Evolutionary conservation across 176 grass and related monocot genomes (phyloP), one percentile per base, ranked within the genome.

Genomic region (Otatea glauca): DNA sequence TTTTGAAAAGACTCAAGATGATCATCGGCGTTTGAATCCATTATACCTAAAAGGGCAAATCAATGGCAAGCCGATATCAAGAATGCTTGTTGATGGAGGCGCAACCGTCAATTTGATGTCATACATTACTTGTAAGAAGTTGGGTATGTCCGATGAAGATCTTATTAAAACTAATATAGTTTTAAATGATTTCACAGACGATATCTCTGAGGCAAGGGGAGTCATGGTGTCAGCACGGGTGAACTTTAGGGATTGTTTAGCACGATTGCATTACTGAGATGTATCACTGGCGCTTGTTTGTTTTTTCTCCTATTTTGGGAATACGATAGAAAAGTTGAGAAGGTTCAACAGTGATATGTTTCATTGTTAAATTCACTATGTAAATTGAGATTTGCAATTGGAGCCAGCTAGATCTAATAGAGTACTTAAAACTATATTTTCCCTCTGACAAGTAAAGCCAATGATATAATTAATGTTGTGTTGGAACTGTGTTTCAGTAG

Each of bases 191-290:
- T n/a, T n/a, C n/a, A n/a, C n/a, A n/a, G n/a, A n/a, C n/a, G n/a
- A n/a, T n/a, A n/a, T n/a, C n/a, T n/a, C n/a, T n/a, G n/a, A n/a
- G n/a, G n/a, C n/a, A n/a, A n/a, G n/a, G n/a, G n/a, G n/a, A n/a
- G n/a, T n/a, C n/a, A n/a, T n/a, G n/a, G n/a, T n/a, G 24, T 49
- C 68, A 49, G 72, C 45, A 75, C 75, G 53, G 75, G 74, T 80
- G 65, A 69, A 44, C 12, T 51, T 64, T 80, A 87, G 80, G 70
- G n/a, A n/a, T 91, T 72, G 51, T 75, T 58, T 37, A 84, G 51
- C 63, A 87, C 7, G 85, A 74, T 87, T 87, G 35, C 51, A 70
- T 68, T 76, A 43, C 50, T 17, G 14, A 80, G 43, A 64, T 91
- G 75, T 87, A 84, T 84, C 69, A 21, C 20, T 47, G 34, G 35